Percentiles rank a stretch among this genome's conserved stretches.
Conservation (phyloP, 2,329 filamentous ascomycete species). For the Phoma sp. region DNA sequence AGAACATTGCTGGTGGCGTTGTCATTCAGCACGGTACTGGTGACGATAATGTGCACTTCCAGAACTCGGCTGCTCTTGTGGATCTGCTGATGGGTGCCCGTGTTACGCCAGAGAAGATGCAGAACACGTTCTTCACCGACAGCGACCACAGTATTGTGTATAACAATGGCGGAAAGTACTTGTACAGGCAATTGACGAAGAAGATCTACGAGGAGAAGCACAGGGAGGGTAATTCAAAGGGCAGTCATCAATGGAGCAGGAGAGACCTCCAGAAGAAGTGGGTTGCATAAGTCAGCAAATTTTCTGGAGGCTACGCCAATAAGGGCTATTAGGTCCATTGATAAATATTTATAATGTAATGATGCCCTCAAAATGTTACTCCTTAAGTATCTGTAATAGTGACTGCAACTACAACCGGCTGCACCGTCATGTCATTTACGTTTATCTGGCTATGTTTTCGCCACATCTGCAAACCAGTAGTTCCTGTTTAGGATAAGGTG, state of each 20-base stretch:
- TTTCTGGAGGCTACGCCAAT: too few relatives aligned
- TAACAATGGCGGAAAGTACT: slow-evolving; percentile 61
- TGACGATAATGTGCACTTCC: slow-evolving; percentile 77
- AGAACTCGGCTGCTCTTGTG: slow-evolving; percentile 68
- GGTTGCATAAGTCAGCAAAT: slow-evolving; percentile 18
- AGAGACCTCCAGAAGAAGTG: slow-evolving; percentile 28
- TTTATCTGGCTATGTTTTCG: too few relatives aligned
- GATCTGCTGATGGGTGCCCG: slow-evolving; percentile 67
- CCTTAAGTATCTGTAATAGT: too few relatives aligned
- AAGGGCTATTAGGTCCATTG: too few relatives aligned
- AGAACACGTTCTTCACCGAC: slow-evolving; percentile 71
- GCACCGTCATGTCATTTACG: too few relatives aligned
- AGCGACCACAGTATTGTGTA: slow-evolving; percentile 69
- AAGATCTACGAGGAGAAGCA: slow-evolving; percentile 69
- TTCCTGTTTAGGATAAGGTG: too few relatives aligned
- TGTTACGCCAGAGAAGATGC: slow-evolving; percentile 68
- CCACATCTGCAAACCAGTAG: too few relatives aligned
- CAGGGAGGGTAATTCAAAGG: slow-evolving; percentile 50
- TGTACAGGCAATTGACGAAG: slow-evolving; percentile 70
- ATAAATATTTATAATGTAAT: too few relatives aligned
- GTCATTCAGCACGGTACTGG: slow-evolving; percentile 71
- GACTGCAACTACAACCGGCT: too few relatives aligned
- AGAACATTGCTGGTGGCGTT: slow-evolving; percentile 66
- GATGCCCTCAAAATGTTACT: too few relatives aligned
- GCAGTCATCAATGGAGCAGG: slow-evolving; percentile 58